A percentile compares a stretch with the other conserved stretches of the same genome.
Evolutionary conservation across 2,329 filamentous ascomycete species (phyloP).

Genomic region (Aspergillus versicolor): DNA sequence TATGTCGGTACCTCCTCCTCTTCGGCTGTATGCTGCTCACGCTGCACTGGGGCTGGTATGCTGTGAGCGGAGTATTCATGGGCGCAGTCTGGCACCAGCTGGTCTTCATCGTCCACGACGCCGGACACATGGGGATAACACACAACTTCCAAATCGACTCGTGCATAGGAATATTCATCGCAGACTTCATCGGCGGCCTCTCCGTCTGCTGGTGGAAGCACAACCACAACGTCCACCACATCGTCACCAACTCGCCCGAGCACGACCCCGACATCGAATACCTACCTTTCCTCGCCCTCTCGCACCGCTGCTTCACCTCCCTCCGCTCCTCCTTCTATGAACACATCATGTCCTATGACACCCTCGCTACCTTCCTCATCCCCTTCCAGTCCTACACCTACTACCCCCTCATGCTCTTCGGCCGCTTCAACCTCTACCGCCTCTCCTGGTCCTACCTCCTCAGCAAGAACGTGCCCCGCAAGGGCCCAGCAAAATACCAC

Average conservation of each 20-base stretch:
- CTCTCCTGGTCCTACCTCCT: constrained; percentile 76
- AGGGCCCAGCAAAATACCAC: constrained; percentile 78
- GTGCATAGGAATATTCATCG: constrained; percentile 81
- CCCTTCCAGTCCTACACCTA: constrained; percentile 73
- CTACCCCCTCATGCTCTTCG: constrained; percentile 75
- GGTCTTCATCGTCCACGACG: constrained; percentile 87
- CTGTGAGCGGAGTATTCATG: constrained; percentile 67
- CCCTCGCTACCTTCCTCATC: not conserved
- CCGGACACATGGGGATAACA: constrained; percentile 93
- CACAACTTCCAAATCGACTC: constrained; percentile 80
- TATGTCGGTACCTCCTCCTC: constrained; percentile 65
- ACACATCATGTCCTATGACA: not conserved
- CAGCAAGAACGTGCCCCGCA: constrained; percentile 65
- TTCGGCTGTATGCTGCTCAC: constrained; percentile 50
- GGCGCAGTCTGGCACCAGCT: constrained; percentile 90
- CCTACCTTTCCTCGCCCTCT: constrained; percentile 83
- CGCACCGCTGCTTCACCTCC: constrained; percentile 72
- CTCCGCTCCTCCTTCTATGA: constrained; percentile 80
- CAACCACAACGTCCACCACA: constrained; percentile 93
- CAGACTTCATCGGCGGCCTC: constrained; percentile 81
- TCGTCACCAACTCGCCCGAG: constrained; percentile 90
- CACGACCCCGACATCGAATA: constrained; percentile 94
- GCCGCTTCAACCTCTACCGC: constrained; percentile 83
- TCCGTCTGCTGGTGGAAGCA: constrained; percentile 95
- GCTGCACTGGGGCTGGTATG: constrained; percentile 64